Percentiles rank a stretch among this genome's conserved stretches.
phyloP scores from a whole-genome alignment of 441 rosid species.

The Daphne laureola region DNA sequence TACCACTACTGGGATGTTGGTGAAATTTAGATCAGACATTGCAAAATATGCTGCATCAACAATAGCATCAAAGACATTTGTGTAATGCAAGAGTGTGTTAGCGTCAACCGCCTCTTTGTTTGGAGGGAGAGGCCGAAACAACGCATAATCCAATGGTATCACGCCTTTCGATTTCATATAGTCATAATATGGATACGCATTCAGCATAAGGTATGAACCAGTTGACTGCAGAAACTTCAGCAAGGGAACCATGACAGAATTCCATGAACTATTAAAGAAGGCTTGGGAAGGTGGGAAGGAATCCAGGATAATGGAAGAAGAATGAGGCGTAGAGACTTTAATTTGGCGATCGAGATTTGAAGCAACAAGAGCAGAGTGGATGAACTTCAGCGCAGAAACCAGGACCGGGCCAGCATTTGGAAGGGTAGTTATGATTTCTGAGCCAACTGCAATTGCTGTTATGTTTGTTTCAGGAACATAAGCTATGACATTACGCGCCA shows the following conservation, averaged over 20 bases:
- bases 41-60: slow-evolving; percentile 89
- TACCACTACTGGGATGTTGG: slow-evolving; percentile 68
- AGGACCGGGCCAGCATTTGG: slow-evolving; percentile 74
- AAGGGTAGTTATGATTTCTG: slow-evolving; percentile 62
- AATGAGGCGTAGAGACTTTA: slow-evolving; percentile 81
- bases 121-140: slow-evolving; percentile 80
- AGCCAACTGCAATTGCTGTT: slow-evolving; percentile 75
- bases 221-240: slow-evolving; percentile 76
- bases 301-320: slow-evolving; percentile 82
- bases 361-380: slow-evolving; percentile 80
- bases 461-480: slow-evolving; percentile 89
- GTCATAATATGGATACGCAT: slow-evolving; percentile 80
- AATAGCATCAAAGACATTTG: slow-evolving; percentile 83
- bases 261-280: slow-evolving; percentile 86
- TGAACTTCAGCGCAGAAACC: slow-evolving; percentile 69
- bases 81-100: slow-evolving; percentile 89
- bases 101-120: slow-evolving; percentile 92
- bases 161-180: slow-evolving; percentile 61
- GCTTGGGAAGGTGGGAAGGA: slow-evolving; percentile 99
- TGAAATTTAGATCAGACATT: slow-evolving; percentile 69
- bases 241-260: slow-evolving; percentile 79
- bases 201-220: slow-evolving; percentile 70
- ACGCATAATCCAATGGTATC: slow-evolving; percentile 82
- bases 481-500: slow-evolving; percentile 69
- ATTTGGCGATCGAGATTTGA: slow-evolving; percentile 76